Percentiles rank a stretch among this genome's conserved stretches.
phyloP scores from a whole-genome alignment of 352 stramenopile genomes.

The Pythium rhizo-oryzae region DNA sequence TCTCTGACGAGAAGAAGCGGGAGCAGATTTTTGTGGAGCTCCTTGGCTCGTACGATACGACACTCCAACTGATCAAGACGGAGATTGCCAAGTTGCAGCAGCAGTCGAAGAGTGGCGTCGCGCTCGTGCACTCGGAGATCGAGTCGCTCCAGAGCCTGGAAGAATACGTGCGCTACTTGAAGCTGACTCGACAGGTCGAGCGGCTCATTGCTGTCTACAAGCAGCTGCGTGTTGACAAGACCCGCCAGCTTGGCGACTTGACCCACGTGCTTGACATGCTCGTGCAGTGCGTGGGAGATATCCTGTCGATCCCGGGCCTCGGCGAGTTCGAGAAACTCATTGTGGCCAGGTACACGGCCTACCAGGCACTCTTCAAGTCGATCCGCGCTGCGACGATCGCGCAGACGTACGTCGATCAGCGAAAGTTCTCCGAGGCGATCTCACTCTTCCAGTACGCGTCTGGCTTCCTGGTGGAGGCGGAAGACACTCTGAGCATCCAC shows the following conservation, averaged over 20 bases:
- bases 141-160: slow-evolving; percentile 67
- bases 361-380: slow-evolving; percentile 67
- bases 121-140: slow-evolving; percentile 73
- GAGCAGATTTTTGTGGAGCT: slow-evolving; percentile 72
- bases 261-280: slow-evolving; percentile 86
- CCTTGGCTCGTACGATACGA: slow-evolving; percentile 70
- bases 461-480: slow-evolving; percentile 55
- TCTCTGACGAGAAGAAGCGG: slow-evolving; percentile 64
- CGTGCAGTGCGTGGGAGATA: slow-evolving; percentile 79
- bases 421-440: slow-evolving; percentile 71
- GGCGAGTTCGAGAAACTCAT: slow-evolving; percentile 53
- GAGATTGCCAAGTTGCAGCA: slow-evolving; percentile 68
- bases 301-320: slow-evolving; percentile 65
- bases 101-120: slow-evolving; percentile 75
- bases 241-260: slow-evolving; percentile 58
- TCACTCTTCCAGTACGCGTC: slow-evolving; percentile 77
- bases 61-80: slow-evolving; percentile 70
- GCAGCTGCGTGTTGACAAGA: slow-evolving; percentile 57
- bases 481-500: slow-evolving; percentile 59
- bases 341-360: slow-evolving; percentile 66
- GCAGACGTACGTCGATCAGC: slow-evolving; percentile 64
- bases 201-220: slow-evolving; percentile 63
- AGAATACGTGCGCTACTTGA: slow-evolving; percentile 75
- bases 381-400: slow-evolving; percentile 64
- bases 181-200: slow-evolving; percentile 76